Evolutionary conservation across 2,329 filamentous ascomycete species (phyloP).

Genomic region (Arthrobotrys pseudoclavata): DNA sequence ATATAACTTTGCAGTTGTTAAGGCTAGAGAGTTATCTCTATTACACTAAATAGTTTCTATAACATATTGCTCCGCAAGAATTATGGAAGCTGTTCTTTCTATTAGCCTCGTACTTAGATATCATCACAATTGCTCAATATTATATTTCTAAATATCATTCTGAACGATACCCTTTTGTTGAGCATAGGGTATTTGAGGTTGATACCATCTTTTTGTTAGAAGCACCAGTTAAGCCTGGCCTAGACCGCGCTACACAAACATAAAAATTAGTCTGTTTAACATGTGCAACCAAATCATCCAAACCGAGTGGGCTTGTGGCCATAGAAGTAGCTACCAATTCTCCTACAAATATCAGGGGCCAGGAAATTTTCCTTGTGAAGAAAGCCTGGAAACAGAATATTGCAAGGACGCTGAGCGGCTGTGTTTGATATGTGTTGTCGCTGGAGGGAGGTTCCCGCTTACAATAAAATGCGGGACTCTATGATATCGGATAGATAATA

Average conservation of each 20-base stretch:
- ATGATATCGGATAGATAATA: neutral
- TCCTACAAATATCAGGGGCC: neutral
- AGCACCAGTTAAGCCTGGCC: no score
- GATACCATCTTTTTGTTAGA: no score
- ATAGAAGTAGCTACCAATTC: neutral
- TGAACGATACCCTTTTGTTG: no score
- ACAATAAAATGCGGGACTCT: neutral
- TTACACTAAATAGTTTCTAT: no score
- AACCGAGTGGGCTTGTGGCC: conserved; percentile 33
- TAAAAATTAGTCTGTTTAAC: neutral
- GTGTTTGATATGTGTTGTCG: conserved; percentile 20
- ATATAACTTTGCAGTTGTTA: neutral
- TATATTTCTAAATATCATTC: no score
- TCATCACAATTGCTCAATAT: no score
- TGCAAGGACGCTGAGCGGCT: neutral
- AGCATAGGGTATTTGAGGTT: no score
- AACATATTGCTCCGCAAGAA: no score
- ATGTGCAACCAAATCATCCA: conserved; percentile 24
- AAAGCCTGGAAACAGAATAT: conserved; percentile 5
- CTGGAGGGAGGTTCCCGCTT: conserved; percentile 20
- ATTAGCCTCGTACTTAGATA: no score
- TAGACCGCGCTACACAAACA: neutral
- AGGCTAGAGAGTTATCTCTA: neutral
- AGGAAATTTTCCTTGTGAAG: neutral
- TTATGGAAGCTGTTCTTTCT: no score